Base-by-base conservation (phyloP, 1,284 basidiomycete species). In the Leccinum brunneo-olivaceum region DNA sequence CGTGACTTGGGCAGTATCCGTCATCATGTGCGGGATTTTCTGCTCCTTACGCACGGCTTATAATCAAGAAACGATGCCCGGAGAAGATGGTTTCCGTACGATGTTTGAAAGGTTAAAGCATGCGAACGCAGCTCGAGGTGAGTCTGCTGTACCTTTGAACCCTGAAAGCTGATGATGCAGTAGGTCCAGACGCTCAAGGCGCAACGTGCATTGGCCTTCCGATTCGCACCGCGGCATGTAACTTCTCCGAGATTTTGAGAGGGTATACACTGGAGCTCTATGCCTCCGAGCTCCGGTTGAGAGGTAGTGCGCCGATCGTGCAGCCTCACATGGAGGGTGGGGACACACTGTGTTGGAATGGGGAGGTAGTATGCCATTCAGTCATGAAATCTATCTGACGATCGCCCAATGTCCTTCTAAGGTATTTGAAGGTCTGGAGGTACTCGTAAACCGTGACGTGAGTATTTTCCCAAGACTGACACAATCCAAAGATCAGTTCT, bases 341-440 rank as follows among this genome's bases (percentile, higher is more conserved):
- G 4, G 76, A 84, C 49, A 62, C 90, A 2, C 63, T 95, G 15
- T 92, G 86, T 52, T 94, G 89, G 88, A 95, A 95, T 60, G 91
- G 91, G 47, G 91, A 95, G 72, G 88, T 85, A n/a, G n/a, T n/a
- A 53, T 50, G 73, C 66, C 23, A 25, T 27, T 39, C 9, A 5
- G 6, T 20, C 32, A 18, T 21, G 11, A 25, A 29, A 16, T 16
- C 21, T 18, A 33, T 24, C 24, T 6, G 15, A 34, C 37, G 20
- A 48, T 44, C 28, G 19, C 16, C 30, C 25, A 9, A 21, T 18
- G 39, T 45, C 16, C 30, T 37, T 29, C 14, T 11, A 6, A 85
- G 88, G 71, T 92, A 25, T 92, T 94, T 50, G 78, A 83, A 50
- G 90, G 89, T 3, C 52, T 90, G 21, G 65, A 82, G 53, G 79